These are phyloP conservation scores for Apiospora hydei DNA, from an alignment of 2,329 filamentous ascomycete genomes.

Conservation along the genomic window DNA sequence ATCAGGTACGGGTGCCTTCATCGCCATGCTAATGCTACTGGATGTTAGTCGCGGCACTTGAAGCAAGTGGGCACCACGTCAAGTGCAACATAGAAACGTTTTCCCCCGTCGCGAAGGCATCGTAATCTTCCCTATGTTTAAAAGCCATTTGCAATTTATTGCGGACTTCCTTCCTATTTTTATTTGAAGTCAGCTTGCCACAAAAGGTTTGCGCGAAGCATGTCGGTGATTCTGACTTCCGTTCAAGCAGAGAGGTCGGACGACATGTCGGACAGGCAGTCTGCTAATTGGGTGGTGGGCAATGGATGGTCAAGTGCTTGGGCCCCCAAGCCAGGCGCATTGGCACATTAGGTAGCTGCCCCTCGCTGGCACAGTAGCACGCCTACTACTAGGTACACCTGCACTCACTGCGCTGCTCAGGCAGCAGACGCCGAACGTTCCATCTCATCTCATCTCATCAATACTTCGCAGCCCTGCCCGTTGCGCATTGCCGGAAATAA, in stretches of 20 bases:
- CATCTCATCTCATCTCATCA: background rate
- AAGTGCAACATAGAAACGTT: background rate
- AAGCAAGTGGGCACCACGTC: background rate
- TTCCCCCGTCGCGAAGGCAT: too few relatives aligned
- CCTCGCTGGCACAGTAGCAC: background rate
- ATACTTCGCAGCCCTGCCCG: background rate
- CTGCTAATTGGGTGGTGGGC: background rate
- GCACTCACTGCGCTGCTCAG: too few relatives aligned
- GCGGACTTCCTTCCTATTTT: too few relatives aligned
- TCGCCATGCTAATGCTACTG: background rate
- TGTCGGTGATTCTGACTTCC: background rate
- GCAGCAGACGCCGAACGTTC: background rate
- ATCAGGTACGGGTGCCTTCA: background rate
- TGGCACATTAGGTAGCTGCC: too few relatives aligned
- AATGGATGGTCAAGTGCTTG: background rate
- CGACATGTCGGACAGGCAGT: background rate
- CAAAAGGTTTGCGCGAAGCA: background rate
- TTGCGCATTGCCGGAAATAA: background rate
- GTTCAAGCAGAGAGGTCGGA: background rate
- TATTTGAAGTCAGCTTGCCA: too few relatives aligned
- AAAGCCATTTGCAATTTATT: too few relatives aligned
- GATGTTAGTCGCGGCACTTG: background rate
- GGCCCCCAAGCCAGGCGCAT: background rate
- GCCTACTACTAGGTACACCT: too few relatives aligned
- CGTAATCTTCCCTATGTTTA: too few relatives aligned